These are phyloP conservation scores for Hericium rajendrae DNA, from an alignment of 768 basidiomycete species.

Conservation along the genomic window DNA sequence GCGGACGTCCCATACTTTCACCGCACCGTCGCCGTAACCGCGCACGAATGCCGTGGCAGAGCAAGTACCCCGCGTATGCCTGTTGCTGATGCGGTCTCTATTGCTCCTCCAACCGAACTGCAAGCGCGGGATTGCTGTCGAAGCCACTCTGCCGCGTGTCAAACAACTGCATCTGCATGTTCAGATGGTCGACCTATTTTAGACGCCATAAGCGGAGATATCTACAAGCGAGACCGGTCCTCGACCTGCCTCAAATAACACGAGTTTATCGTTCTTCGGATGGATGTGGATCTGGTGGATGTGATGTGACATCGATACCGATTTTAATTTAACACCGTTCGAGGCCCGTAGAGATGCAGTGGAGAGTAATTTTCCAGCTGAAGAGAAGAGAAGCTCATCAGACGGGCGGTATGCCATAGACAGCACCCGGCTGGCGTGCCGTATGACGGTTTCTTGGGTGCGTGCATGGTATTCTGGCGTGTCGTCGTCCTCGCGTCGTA, in stretches of 20 bases:
- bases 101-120: conserved; percentile 32
- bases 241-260: conserved; percentile 37
- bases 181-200: conserved; percentile 37
- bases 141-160: conserved; percentile 35
- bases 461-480: not conserved
- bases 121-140: conserved; percentile 28
- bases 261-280: conserved; percentile 29
- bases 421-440: conserved; percentile 22
- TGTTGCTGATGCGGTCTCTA: conserved; percentile 9
- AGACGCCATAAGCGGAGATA: conserved; percentile 10
- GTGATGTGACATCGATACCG: conserved; percentile 27
- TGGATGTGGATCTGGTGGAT: conserved; percentile 38
- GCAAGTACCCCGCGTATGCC: conserved; percentile 31
- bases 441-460: conserved; percentile 11
- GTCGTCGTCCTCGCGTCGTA: conserved; percentile 12
- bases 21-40: conserved; percentile 34
- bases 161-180: conserved; percentile 39
- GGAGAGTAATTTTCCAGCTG: conserved; percentile 22
- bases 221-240: conserved; percentile 4
- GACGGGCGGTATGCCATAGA: conserved; percentile 31
- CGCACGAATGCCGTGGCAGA: conserved; percentile 34
- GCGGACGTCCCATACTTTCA: conserved; percentile 42
- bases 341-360: conserved; percentile 30
- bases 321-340: conserved; percentile 17
- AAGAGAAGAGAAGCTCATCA: conserved; percentile 27